Percentiles rank a stretch among this genome's conserved stretches.
Conservation (phyloP, 164 flowering plant species). For the Umbellularia californica region DNA sequence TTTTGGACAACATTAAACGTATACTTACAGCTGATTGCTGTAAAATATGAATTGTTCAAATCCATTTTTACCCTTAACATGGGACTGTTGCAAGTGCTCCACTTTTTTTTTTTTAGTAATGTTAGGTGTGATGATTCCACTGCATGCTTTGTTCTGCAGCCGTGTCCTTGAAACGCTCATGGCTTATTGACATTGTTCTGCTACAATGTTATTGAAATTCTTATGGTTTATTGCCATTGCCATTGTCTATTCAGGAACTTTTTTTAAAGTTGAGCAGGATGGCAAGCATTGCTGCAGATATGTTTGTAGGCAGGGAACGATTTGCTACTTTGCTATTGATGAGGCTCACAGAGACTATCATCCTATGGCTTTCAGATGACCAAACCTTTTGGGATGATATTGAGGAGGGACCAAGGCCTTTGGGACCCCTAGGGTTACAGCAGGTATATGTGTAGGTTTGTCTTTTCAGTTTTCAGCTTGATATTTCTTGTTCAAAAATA, state of each 20-base stretch:
- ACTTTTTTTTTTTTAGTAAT: too few relatives aligned
- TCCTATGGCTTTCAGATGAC: conserved; percentile 89
- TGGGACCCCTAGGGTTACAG: conserved; percentile 85
- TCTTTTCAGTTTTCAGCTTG: neutral
- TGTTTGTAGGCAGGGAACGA: conserved; percentile 95
- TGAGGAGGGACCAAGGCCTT: conserved; percentile 75
- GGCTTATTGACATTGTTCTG: too few relatives aligned
- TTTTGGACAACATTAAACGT: too few relatives aligned
- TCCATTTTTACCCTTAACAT: too few relatives aligned
- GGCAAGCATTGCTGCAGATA: conserved; percentile 79
- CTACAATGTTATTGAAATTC: too few relatives aligned
- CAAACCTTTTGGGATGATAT: conserved; percentile 98
- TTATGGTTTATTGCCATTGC: neutral
- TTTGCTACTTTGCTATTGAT: conserved; percentile 82
- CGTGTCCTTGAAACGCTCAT: too few relatives aligned
- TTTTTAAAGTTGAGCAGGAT: conserved; percentile 61
- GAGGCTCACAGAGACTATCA: conserved; percentile 95
- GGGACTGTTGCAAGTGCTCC: too few relatives aligned
- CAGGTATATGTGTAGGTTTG: conserved; percentile 44
- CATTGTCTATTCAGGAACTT: conserved; percentile 62
- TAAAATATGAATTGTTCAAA: too few relatives aligned
- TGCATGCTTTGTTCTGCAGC: too few relatives aligned
- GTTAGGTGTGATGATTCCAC: too few relatives aligned
- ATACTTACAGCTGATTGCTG: too few relatives aligned
- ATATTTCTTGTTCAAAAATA: neutral